Evolutionary conservation across 106 monocot genomes (phyloP).

Genomic region (Posidonia australis): DNA sequence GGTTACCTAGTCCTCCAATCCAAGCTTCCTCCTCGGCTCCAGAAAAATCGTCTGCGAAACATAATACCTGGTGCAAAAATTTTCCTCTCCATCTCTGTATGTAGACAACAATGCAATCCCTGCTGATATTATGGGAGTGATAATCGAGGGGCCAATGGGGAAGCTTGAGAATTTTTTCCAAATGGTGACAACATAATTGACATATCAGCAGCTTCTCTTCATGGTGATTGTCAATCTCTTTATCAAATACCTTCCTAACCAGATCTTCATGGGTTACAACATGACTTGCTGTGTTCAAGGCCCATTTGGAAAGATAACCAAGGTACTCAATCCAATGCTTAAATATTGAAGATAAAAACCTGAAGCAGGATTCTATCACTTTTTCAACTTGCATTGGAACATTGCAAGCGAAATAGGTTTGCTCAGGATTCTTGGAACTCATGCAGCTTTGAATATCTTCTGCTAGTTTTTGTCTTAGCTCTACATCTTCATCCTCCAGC

Average conservation of each 20-base stretch:
- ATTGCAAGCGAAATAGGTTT: conserved; percentile 8
- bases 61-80: conserved; percentile 44
- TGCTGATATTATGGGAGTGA: neutral
- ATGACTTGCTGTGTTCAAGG: conserved; percentile 27
- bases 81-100: conserved; percentile 35
- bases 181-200: conserved; percentile 77
- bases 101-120: conserved; percentile 17
- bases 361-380: conserved; percentile 59
- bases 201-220: conserved; percentile 94
- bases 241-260: conserved; percentile 82
- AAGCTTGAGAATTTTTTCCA: conserved; percentile 41
- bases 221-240: conserved; percentile 99
- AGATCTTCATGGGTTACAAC: conserved; percentile 39
- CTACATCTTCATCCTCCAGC: conserved; percentile 81
- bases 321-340: conserved; percentile 59
- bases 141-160: conserved; percentile 7
- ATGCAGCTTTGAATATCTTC: conserved; percentile 52
- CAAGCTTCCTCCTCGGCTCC: conserved; percentile 40
- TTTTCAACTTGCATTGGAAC: conserved; percentile 67
- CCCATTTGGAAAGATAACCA: conserved; percentile 43
- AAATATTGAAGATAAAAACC: conserved; percentile 59
- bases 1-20: conserved; percentile 97
- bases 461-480: conserved; percentile 54
- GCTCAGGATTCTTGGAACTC: conserved; percentile 10
- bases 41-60: conserved; percentile 30